Base-by-base conservation (phyloP, 352 stramenopile species). In the Peronospora tabacina region DNA sequence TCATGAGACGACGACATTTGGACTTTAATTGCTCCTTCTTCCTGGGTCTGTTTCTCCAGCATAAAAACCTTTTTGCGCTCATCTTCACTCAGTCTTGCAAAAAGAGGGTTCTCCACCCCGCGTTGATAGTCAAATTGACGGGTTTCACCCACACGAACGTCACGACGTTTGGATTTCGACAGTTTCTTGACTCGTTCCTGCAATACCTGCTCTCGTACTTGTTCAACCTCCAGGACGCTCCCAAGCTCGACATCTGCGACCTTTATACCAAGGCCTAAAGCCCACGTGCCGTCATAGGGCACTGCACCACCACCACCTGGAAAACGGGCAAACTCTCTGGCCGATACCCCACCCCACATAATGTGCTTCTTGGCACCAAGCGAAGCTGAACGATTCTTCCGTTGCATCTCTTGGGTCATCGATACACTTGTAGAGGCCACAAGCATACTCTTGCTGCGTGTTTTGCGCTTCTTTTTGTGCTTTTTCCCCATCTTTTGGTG, bases 251-350 rank as follows among this genome's bases (percentile, higher is more conserved):
- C 59, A 37, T 93, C 80, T 2, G 63, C 68, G 1, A 89, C 46
- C n/a, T 56, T 61, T 3, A 61, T 63, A 19, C 82, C 82, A 2
- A 93, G 70, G 1, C 82, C 82, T 6, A 93, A 49, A 0, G 82
- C 80, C 80, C 80, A 93, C 34, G 80, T 87, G 28, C 82, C 82
- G 47, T 90, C 75, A 53, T 90, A 88, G 0, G 82, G 82, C 9
- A 93, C 76, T 13, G 75, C 71, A 15, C 77, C 54, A 39, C 82
- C 82, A 11, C 82, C 82, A 12, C 82, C 82, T 2, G 80, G 80
- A 68, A 89, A 90, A 12, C 82, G 77, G 22, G 66, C 66, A 62
- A 88, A 93, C 61, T 93, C 82, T 16, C 82, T 66, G 3, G 70
- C 80, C 9, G 55, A 61, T 13, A 93, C 78, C 24, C 70, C 57